Conservation (phyloP, 306 rosid genomes). For the Luffa aegyptiaca region DNA sequence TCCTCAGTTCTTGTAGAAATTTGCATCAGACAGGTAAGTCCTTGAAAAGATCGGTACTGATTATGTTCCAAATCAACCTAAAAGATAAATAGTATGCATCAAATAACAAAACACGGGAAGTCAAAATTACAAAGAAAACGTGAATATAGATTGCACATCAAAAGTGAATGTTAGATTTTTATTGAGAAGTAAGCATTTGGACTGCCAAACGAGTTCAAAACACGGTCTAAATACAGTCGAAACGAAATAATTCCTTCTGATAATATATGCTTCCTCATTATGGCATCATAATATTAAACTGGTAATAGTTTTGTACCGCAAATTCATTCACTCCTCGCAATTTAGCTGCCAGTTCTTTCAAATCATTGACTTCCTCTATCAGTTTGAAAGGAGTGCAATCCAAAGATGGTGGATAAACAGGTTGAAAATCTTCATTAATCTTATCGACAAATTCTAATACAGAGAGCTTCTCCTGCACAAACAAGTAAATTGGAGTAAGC, state of each 20-base stretch:
- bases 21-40: slow-evolving; percentile 95
- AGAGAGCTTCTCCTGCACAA: slow-evolving; percentile 44
- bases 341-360: slow-evolving; percentile 73
- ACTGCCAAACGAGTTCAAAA: not conserved
- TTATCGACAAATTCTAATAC: slow-evolving; percentile 66
- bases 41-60: slow-evolving; percentile 94
- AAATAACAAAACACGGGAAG: not conserved
- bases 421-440: slow-evolving; percentile 29
- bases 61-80: slow-evolving; percentile 97
- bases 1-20: slow-evolving; percentile 89
- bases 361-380: slow-evolving; percentile 64
- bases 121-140: not conserved
- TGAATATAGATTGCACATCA: not conserved
- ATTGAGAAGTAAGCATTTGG: not conserved
- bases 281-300: not conserved
- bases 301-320: slow-evolving; percentile 39
- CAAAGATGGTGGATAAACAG: slow-evolving; percentile 41
- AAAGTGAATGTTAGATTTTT: not conserved
- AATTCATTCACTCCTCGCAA: slow-evolving; percentile 64
- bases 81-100: not conserved
- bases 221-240: not conserved
- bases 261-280: not conserved
- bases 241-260: not conserved
- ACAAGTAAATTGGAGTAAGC: slow-evolving; percentile 13
- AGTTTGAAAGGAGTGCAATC: slow-evolving; percentile 67